Base-by-base conservation (phyloP, 208 protist species). In the Herpetomonas samuelpessoai region DNA sequence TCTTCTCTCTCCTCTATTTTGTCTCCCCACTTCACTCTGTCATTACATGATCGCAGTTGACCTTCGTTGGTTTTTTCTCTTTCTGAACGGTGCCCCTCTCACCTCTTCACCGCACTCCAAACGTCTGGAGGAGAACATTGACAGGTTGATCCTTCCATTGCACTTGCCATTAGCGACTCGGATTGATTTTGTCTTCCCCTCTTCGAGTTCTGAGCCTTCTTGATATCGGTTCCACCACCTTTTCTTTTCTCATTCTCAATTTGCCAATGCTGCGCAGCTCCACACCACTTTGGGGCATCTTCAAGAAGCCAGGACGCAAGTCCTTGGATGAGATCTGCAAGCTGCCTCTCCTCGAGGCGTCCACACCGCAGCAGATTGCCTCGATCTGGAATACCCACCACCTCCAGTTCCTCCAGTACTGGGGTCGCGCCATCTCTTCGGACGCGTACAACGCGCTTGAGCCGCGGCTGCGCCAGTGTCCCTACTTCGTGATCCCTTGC, bases 401-500 rank as follows among this genome's bases (percentile, higher is more conserved):
- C 74, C 51, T 71, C 25, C 84, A 95, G 70, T 91, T 95, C 57
- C 53, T 95, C 31, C 88, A 96, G 72, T 96, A 96, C 71, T 96
- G 86, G 83, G 91, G 91, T 12, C 77, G 91, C 21, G 50, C 77
- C 31, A 91, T 95, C 52, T 92, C 84, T 1, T 54, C 80, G 0
- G 76, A 80, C 21, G 91, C 91, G 25, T 96, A 95, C 68, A 65
- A 86, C 58, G 88, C 85, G 7, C 75, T 96, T 4, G 74, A 85
- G 62, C 91, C 91, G 18, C 81, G 91, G 2, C 79, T 96, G 46
- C 65, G 75, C 58, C 47, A 74, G 30, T 92, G 69, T 62, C 87
- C 91, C 4, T 97, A 95, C 74, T 95, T 97, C 76, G 91, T 97
- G 25, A 83, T 97, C 46, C 91, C 91, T 3, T 71, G 86, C 21